phyloP scores from a whole-genome alignment of 805 yeast genomes.

The Kazachstania kunashirensis region DNA sequence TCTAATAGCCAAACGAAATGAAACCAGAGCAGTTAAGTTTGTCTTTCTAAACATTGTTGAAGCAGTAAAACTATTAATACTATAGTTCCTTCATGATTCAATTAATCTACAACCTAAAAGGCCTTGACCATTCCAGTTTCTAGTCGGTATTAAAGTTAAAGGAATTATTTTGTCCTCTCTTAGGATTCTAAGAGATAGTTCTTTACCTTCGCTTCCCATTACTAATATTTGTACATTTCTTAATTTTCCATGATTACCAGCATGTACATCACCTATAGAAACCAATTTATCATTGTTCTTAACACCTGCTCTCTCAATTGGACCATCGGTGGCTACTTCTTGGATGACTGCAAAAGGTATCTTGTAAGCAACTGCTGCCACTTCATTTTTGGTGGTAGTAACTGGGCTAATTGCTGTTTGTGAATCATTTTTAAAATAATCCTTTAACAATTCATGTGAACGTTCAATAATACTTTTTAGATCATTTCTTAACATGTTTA shows the following conservation, averaged over 20 bases:
- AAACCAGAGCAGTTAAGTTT: too few species aligned
- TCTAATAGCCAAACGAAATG: too few species aligned
- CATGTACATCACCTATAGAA: constrained; percentile 44
- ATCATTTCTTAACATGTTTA: constrained; percentile 66
- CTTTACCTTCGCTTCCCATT: constrained; percentile 29
- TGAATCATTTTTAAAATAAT: constrained; percentile 30
- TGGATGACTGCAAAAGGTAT: constrained; percentile 49
- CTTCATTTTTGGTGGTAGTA: too few species aligned
- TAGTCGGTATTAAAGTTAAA: constrained; percentile 36
- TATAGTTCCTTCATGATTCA: constrained; percentile 27
- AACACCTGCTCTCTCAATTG: constrained; percentile 51
- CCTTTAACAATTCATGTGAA: constrained; percentile 39
- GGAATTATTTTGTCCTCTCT: constrained; percentile 26
- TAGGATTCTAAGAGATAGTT: constrained; percentile 19
- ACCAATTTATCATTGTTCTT: constrained; percentile 44
- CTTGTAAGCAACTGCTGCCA: constrained; percentile 6
- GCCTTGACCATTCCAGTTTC: constrained; percentile 57
- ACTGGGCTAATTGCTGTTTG: too few species aligned
- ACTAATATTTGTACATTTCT: constrained; percentile 37
- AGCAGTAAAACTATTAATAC: too few species aligned
- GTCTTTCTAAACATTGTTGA: too few species aligned
- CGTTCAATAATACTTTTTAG: constrained; percentile 33
- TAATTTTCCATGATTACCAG: constrained; percentile 46
- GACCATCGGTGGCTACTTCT: constrained; percentile 43
- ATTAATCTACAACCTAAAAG: constrained; percentile 56